Evolutionary conservation across 2,329 filamentous ascomycete species (phyloP).

Genomic region (Elsinoe batatas): DNA sequence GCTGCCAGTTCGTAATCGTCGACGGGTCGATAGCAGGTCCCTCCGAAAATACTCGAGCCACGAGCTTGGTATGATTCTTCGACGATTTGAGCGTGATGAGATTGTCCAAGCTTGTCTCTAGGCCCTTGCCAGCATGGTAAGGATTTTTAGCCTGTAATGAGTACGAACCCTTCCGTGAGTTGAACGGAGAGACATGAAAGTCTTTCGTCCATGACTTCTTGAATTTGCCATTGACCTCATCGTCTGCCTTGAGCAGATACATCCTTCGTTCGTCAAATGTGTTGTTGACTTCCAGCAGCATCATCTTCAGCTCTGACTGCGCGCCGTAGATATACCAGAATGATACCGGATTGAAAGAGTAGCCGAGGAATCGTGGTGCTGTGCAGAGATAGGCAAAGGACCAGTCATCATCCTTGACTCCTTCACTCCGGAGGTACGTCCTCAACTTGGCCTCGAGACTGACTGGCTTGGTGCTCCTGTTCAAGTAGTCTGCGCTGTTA

Average conservation of each 20-base stretch:
- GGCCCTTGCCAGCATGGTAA: constrained; percentile 25
- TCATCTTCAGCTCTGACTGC: constrained; percentile 48
- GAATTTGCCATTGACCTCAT: constrained; percentile 28
- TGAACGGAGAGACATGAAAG: constrained; percentile 70
- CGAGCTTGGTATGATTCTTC: constrained; percentile 50
- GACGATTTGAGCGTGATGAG: constrained; percentile 53
- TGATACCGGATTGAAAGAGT: constrained; percentile 65
- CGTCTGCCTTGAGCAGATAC: constrained; percentile 47
- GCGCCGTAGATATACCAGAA: constrained; percentile 68
- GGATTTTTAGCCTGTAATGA: constrained; percentile 38
- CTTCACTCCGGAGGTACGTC: constrained; percentile 46
- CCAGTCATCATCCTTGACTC: constrained; percentile 50
- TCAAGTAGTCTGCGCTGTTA: constrained; percentile 51
- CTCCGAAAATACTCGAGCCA: constrained; percentile 50
- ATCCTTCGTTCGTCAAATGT: constrained; percentile 63
- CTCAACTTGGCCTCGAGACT: constrained; percentile 56
- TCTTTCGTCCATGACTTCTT: constrained; percentile 55
- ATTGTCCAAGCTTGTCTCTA: constrained; percentile 39
- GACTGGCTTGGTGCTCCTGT: constrained; percentile 41
- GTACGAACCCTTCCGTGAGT: constrained; percentile 43
- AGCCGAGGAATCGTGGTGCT: constrained; percentile 57
- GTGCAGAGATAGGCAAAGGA: constrained; percentile 62
- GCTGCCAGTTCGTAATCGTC: constrained; percentile 30
- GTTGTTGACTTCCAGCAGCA: constrained; percentile 67
- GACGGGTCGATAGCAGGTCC: constrained; percentile 42